These are phyloP conservation scores for Helianthus tuberosus DNA, from an alignment of 129 eudicot species.

Conservation along the genomic window DNA sequence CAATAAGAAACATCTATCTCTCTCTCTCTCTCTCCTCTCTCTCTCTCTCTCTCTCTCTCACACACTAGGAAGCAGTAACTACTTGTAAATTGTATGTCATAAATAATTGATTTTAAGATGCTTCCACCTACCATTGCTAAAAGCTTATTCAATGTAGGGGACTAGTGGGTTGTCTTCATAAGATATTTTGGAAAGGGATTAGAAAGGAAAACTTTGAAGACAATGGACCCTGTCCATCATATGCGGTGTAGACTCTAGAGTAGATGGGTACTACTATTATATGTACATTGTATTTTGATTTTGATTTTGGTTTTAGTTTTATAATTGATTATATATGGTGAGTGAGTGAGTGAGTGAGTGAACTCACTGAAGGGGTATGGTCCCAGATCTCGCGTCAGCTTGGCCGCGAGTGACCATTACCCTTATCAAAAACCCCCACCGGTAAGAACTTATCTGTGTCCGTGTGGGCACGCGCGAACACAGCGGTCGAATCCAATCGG, in stretches of 20 bases:
- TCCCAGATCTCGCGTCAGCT: no score
- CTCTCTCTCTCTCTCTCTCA: no score
- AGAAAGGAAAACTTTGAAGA: constrained; percentile 12
- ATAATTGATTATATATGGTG: no score
- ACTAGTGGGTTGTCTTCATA: background rate
- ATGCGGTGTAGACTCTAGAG: constrained; percentile 30
- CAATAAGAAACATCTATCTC: constrained; percentile 36
- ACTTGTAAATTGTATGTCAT: constrained; percentile 51
- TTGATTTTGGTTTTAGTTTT: no score
- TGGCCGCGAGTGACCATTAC: no score
- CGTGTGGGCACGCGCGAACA: no score
- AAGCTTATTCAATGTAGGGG: constrained; percentile 6
- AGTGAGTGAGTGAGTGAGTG: no score
- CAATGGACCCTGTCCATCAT: background rate
- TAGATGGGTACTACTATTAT: constrained; percentile 13
- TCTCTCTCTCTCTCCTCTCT: no score
- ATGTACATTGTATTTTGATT: constrained; percentile 18
- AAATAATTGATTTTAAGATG: constrained; percentile 37
- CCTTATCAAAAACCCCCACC: no score
- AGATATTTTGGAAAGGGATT: background rate
- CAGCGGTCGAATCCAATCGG: no score
- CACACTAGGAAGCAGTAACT: constrained; percentile 9
- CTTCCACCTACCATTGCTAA: background rate
- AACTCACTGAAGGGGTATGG: no score
- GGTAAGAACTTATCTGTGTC: no score